These are phyloP conservation scores for Lyophyllum semitale DNA, from an alignment of 768 basidiomycete species.

Conservation along the genomic window DNA sequence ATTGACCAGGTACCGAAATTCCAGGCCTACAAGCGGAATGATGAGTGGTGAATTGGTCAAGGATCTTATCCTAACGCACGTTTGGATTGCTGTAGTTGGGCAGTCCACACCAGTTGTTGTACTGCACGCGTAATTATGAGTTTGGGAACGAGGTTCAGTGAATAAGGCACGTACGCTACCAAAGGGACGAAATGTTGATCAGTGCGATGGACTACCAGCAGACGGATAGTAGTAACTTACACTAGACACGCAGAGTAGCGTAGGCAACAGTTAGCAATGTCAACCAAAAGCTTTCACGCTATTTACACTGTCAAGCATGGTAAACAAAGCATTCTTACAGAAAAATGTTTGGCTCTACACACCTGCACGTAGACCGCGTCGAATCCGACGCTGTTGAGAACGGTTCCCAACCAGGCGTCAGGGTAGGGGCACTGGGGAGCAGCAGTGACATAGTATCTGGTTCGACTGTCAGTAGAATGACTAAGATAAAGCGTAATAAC, in stretches of 20 bases:
- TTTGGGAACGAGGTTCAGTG: background rate
- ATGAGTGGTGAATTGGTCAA: slow-evolving; percentile 3
- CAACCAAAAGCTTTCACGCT: background rate
- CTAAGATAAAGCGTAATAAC: too few relatives aligned
- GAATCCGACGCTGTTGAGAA: slow-evolving; percentile 61
- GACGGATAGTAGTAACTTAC: background rate
- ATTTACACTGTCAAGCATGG: slow-evolving; percentile 18
- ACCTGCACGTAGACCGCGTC: slow-evolving; percentile 65
- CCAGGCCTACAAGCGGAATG: slow-evolving; percentile 49
- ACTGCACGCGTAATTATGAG: slow-evolving; percentile 21
- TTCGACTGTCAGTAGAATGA: background rate
- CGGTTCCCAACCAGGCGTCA: slow-evolving; percentile 58
- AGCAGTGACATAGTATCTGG: slow-evolving; percentile 65
- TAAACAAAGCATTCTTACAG: background rate
- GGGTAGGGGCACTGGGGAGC: slow-evolving; percentile 72
- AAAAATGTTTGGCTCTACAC: background rate
- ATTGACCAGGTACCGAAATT: slow-evolving; percentile 56
- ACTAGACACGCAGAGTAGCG: background rate
- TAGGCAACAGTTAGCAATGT: too few relatives aligned
- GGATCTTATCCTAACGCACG: slow-evolving; percentile 18
- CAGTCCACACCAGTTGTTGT: slow-evolving; percentile 27
- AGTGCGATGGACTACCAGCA: background rate
- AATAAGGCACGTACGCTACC: slow-evolving; percentile 8
- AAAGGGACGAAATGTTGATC: background rate
- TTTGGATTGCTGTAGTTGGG: slow-evolving; percentile 61